Conservation (phyloP, 2,329 filamentous ascomycete species). For the Ilyonectria destructans region DNA sequence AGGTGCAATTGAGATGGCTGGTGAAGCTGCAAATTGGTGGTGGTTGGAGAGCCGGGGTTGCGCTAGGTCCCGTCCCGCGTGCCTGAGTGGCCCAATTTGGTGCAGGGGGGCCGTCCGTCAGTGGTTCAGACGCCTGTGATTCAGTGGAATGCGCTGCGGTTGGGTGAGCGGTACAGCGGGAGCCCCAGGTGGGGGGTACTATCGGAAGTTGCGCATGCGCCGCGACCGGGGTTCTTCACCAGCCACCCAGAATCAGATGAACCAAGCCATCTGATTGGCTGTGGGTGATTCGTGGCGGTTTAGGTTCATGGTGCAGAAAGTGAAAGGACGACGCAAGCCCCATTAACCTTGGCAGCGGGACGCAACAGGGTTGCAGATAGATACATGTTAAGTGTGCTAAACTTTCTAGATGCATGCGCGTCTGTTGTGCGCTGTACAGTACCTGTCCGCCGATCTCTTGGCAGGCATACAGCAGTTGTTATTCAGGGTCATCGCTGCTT, state of each 20-base stretch:
- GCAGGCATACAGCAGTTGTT: constrained; percentile 6
- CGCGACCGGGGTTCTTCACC: constrained; percentile 25
- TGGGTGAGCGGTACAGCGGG: constrained; percentile 9
- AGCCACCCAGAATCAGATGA: constrained; percentile 28
- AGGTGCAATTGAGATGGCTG: constrained; percentile 49
- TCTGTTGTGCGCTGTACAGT: not conserved
- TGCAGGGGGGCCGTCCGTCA: constrained; percentile 31
- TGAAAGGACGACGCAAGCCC: constrained; percentile 4
- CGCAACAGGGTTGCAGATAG: constrained; percentile 8
- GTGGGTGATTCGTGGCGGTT: constrained; percentile 4
- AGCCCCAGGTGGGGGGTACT: constrained; percentile 17
- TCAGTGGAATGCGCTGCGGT: constrained; percentile 4
- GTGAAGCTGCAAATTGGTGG: constrained; percentile 44
- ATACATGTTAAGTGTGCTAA: constrained; percentile 11
- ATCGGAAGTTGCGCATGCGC: constrained; percentile 14
- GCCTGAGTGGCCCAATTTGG: constrained; percentile 25
- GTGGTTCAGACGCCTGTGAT: constrained; percentile 30
- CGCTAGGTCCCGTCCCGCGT: constrained; percentile 34
- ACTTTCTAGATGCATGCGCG: not conserved
- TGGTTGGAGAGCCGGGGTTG: constrained; percentile 44
- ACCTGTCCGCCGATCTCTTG: not conserved
- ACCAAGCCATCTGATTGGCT: constrained; percentile 24
- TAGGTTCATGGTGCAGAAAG: constrained; percentile 7
- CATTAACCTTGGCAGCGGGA: not conserved
- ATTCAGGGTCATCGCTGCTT: not conserved